Evolutionary conservation across 2,329 filamentous ascomycete genomes (phyloP).

Genomic region (Phaeosphaeria sp.): DNA sequence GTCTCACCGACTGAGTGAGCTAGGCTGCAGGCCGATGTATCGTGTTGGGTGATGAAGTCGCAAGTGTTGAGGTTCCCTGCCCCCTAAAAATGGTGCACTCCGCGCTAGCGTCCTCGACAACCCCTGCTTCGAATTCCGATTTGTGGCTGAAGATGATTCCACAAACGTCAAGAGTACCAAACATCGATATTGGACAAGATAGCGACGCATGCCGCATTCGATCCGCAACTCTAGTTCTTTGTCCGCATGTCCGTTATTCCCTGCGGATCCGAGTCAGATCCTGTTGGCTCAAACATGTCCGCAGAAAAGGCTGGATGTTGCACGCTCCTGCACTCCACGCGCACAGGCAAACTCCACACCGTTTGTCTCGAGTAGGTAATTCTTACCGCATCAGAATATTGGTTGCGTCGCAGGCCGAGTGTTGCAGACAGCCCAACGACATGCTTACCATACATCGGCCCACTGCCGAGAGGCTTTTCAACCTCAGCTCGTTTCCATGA

Average conservation of each 20-base stretch:
- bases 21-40: slow-evolving; percentile 8
- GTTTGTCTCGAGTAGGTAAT: background rate
- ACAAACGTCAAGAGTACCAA: background rate
- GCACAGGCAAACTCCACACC: background rate
- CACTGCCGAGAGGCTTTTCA: slow-evolving; percentile 10
- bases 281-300: background rate
- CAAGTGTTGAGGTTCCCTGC: background rate
- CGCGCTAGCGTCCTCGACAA: slow-evolving; percentile 13
- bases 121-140: slow-evolving; percentile 12
- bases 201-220: background rate
- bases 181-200: background rate
- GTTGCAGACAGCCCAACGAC: slow-evolving; percentile 13
- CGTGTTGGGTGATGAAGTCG: slow-evolving; percentile 16
- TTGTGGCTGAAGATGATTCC: background rate
- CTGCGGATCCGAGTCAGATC: background rate
- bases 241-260: background rate
- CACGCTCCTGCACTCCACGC: background rate
- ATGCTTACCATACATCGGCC: slow-evolving; percentile 20
- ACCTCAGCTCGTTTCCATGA: slow-evolving; percentile 24
- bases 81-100: background rate
- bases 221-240: background rate
- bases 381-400: background rate
- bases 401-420: slow-evolving; percentile 14
- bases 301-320: background rate
- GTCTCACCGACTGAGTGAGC: slow-evolving; percentile 9